Base-by-base conservation (phyloP, 140 eudicot species). In the Eryngium alpinum region DNA sequence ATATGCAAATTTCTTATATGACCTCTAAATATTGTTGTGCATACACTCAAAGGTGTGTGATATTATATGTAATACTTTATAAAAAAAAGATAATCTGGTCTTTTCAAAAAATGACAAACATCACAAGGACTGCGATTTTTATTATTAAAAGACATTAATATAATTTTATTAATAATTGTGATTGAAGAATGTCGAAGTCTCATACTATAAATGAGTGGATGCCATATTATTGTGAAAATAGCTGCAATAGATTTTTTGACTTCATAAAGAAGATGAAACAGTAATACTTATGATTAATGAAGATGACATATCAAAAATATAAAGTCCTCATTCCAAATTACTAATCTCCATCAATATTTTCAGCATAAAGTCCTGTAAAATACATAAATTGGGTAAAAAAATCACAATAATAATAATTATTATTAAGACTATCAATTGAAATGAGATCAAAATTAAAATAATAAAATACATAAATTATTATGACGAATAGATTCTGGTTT, bases 1-100 rank as follows among this genome's bases (percentile, higher is more conserved):
- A 16, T 50, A 22, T 10, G 83, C 67, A 1, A 4, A 6, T 14
- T n/a, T 15, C 27, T 21, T 80, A 10, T 67, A 67, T 1, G 77
- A 77, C 5, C 77, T 77, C 77, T 77, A 80, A 4, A 43, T 25
- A 65, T 69, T 77, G n/a, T n/a, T 13, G 38, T 80, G 83, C 0
- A 80, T 1, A 1, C 67, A 15, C 7, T 50, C 57, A 49, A 80
- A 80, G 1, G 38, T 24, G 1, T 2, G 5, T 1, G 9, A 2
- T 6, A 34, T n/a, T 15, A 11, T 25, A 1, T 10, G 18, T 14
- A 24, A 0, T 18, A 80, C 83, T 80, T 1, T 15, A 1, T 6
- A 67, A 31, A 46, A 31, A 46, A 38, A 80, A 67, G 50, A 51
- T 5, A 25, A 29, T 29, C 22, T 29, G 3, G 77, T 22, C 10